Percentiles rank a stretch among this genome's conserved stretches.
phyloP scores from a whole-genome alignment of 257 asterid species.

The Schizonepeta tenuifolia region DNA sequence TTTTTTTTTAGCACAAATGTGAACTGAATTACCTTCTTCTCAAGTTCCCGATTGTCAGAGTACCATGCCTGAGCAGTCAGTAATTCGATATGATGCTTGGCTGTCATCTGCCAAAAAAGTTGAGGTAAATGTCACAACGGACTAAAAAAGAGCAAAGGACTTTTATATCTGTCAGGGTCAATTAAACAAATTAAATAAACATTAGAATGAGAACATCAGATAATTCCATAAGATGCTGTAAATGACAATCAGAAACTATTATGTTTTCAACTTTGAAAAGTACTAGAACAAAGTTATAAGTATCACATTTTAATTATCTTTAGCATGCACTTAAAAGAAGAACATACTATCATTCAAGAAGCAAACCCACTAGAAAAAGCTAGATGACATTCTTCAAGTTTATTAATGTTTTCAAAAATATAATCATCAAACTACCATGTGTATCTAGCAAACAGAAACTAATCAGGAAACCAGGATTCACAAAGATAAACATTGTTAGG shows the following conservation, averaged over 20 bases:
- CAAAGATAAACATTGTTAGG: neutral
- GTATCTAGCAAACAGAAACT: neutral
- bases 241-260: neutral
- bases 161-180: neutral
- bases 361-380: no score
- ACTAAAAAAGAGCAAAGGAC: neutral
- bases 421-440: slow-evolving; percentile 13
- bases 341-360: neutral
- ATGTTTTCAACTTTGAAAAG: neutral
- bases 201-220: neutral
- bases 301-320: neutral
- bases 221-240: neutral
- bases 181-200: neutral
- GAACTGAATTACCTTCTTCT: slow-evolving; percentile 54
- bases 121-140: slow-evolving; percentile 10
- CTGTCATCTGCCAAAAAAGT: slow-evolving; percentile 55
- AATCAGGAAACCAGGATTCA: slow-evolving; percentile 23
- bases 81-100: slow-evolving; percentile 72
- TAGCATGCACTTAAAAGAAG: neutral
- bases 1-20: no score
- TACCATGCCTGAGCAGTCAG: slow-evolving; percentile 91
- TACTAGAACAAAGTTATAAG: neutral
- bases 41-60: slow-evolving; percentile 65
- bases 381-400: no score
- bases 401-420: no score